phyloP scores from a whole-genome alignment of 176 grass and related monocot species.

The Coix lacrymajobi region DNA sequence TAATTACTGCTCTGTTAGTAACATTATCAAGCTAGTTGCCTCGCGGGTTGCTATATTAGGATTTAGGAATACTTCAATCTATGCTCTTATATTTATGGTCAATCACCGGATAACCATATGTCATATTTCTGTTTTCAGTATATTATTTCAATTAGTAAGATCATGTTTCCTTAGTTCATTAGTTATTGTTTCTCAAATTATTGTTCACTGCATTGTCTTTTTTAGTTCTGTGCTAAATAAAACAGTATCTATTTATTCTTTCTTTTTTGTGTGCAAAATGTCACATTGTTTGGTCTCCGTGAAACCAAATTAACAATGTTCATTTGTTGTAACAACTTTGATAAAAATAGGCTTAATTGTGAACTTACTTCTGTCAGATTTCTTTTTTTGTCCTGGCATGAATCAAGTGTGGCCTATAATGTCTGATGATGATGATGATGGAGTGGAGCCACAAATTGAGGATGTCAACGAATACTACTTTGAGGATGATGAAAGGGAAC shows the following conservation, averaged over 20 bases:
- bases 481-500: background rate
- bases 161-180: background rate
- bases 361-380: background rate
- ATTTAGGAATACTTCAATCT: background rate
- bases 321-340: background rate
- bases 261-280: background rate
- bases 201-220: background rate
- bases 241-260: background rate
- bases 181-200: background rate
- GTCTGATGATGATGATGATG: slow-evolving; percentile 21
- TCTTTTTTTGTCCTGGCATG: background rate
- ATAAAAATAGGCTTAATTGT: background rate
- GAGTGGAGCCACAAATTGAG: background rate
- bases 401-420: background rate
- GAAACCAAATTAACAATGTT: background rate
- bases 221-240: background rate
- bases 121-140: background rate
- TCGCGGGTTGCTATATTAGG: background rate
- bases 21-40: background rate
- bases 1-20: background rate
- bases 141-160: background rate
- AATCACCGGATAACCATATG: background rate
- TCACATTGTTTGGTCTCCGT: background rate
- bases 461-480: slow-evolving; percentile 37
- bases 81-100: background rate